Evolutionary conservation across 169 alveolate genomes (phyloP), one percentile per base, ranked within the genome.

Genomic region (Eimeria praecox): DNA sequence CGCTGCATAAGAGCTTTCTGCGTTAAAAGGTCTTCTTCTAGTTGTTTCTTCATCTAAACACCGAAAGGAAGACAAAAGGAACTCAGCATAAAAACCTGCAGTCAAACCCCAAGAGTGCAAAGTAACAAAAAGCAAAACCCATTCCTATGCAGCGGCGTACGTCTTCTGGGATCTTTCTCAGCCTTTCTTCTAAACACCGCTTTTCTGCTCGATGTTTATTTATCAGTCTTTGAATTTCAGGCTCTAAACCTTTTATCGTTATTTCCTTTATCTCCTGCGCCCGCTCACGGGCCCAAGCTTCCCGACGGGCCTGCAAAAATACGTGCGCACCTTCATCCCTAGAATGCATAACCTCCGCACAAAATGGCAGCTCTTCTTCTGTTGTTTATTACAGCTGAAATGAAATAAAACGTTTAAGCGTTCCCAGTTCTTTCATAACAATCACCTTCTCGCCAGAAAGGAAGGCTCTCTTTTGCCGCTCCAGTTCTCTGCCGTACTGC

Each of bases 171-270:
- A 83, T 52, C 35, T 71, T 64, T 35, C 59, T 30, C 80, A 92
- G 30, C 40, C 78, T 92, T 69, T 78, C 92, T n/a, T 92, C 92
- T 71, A 92, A 20, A 10, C 71, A 54, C 6, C 92, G 87, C 59
- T 92, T 92, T 69, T 92, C 95, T 24, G 66, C 44, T 6, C 90
- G 62, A 33, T 92, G 95, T n/a, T 80, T 46, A 16, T 92, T 90
- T 62, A 92, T 35, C 49, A 92, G 95, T 42, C 95, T 85, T 75
- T 92, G 92, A 71, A 92, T 92, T 30, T 92, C 95, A 5, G 95
- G 95, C 66, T 92, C 95, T 44, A 92, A 80, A n/a, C 95, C 95
- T 38, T 64, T 92, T 27, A 92, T 92, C 30, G 95, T 92, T 22
- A 92, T 77, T 59, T 92, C 95, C 27, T 92, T 92, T 49, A 92